Evolutionary conservation across 2,329 filamentous ascomycete species (phyloP), one percentile per base, ranked within the genome.

Genomic region (Seiridium cupressi): DNA sequence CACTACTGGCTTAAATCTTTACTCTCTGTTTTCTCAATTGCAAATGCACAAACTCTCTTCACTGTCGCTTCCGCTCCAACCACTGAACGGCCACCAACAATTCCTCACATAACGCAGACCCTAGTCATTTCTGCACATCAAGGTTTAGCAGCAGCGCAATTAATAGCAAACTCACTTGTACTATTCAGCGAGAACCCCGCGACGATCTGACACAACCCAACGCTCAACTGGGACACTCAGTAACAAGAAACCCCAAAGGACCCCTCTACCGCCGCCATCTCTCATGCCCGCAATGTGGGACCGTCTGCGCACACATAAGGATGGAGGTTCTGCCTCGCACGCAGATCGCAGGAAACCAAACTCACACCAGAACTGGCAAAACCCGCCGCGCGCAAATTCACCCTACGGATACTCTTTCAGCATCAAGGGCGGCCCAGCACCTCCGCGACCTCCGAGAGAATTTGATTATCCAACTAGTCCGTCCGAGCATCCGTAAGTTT

Each of bases 271-370:
- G 13, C 18, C 42, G 31, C 34, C 42, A 9, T 18, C 18, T 10
- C 42, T 9, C 47, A 65, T 62, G 64, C 55, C 62, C 44, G 61
- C 63, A 62, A 76, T 77, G 74, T 76, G 72, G 70, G 74, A 76
- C 64, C 73, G 73, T 36, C 65, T 76, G 55, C 72, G 69, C 62
- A 67, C 66, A 46, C 66, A 65, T 63, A 55, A 51, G 38, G 65
- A 61, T 36, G 64, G 61, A 35, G 61, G 62, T 32, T 59, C 67
- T 40, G 38, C 62, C 42, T 34, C 51, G 36, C 38, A 31, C 11
- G 35, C 7, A 10, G 62, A 66, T 38, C 66, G 67, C 55, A 71
- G 69, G 65, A 72, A 72, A 59, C 2, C 18, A 34, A 53, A 53
- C 10, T 32, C 35, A 7, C 62, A 71, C 57, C 68, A 72, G 56